Evolutionary conservation across 768 basidiomycete genomes (phyloP), one percentile per base, ranked within the genome.

Genomic region (Boletus tylopilopsis): DNA sequence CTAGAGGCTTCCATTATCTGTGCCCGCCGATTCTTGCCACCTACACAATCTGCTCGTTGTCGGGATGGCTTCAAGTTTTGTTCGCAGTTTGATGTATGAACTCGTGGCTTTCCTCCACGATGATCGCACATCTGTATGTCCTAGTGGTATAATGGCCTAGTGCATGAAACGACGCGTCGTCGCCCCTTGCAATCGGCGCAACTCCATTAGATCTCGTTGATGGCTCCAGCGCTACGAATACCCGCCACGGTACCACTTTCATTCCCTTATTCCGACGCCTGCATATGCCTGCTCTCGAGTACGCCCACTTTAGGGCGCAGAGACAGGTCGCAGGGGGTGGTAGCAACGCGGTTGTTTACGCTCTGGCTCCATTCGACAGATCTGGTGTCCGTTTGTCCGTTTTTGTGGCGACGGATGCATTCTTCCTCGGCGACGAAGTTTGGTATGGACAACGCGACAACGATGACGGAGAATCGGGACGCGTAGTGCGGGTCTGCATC

Each of bases 271-370:
- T 10, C 9, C 22, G n/a, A 32, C 22, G 50, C 55, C 50, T 34
- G 42, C 38, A 45, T 18, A 43, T 33, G 6, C 52, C 37, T 46
- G 32, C 12, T 59, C 57, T 55, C 57, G 34, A 55, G 56, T 21
- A 41, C 41, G 53, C 57, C 57, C 47, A 55, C 47, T 33, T 38
- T 32, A 46, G 53, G 57, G 57, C 47, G 47, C 57, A 34, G 56
- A 55, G 52, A 33, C 27, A 34, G 45, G 45, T 56, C 11, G 25
- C 16, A 4, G 43, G 57, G 37, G 24, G 45, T 44, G 53, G 47
- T 43, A 52, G 47, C 25, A 19, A 34, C 2, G 5, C 1, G 21
- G 4, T n/a, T 27, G 22, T 47, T 48, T 22, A 25, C 19, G 2
- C 32, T 22, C 13, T 6, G 42, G 38, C 39, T 27, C 45, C 13